phyloP scores from a whole-genome alignment of 345 rosid species.

The Populus deltoides region DNA sequence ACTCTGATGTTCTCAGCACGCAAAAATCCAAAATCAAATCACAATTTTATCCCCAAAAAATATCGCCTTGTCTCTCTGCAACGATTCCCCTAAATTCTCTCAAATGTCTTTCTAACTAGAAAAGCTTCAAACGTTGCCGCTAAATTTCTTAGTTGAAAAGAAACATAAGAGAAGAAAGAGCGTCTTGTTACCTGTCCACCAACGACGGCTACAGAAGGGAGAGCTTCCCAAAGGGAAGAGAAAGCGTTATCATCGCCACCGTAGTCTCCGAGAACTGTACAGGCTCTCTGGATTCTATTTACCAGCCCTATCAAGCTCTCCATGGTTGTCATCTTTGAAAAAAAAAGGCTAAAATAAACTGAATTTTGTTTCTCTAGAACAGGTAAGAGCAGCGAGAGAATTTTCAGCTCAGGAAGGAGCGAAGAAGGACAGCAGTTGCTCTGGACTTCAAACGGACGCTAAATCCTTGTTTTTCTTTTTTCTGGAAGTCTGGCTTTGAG shows the following conservation, averaged over 20 bases:
- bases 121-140: not conserved
- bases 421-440: not conserved
- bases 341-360: not conserved
- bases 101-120: not conserved
- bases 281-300: slow-evolving; percentile 35
- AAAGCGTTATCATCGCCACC: slow-evolving; percentile 24
- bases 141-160: not conserved
- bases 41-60: not conserved
- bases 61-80: not conserved
- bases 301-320: slow-evolving; percentile 39
- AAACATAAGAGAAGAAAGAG: not conserved
- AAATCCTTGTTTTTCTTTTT: not conserved
- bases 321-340: slow-evolving; percentile 25
- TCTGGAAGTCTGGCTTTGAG: not conserved
- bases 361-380: not conserved
- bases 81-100: not conserved
- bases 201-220: slow-evolving; percentile 36
- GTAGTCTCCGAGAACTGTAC: slow-evolving; percentile 34
- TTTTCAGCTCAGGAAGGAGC: not conserved
- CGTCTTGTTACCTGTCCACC: slow-evolving; percentile 31
- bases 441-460: slow-evolving; percentile 8
- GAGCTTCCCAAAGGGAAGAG: slow-evolving; percentile 39
- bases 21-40: not conserved
- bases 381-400: not conserved
- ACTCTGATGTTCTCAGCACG: slow-evolving; percentile 45